Evolutionary conservation across 768 basidiomycete species (phyloP).

Genomic region (Sporobolomyces roseus): DNA sequence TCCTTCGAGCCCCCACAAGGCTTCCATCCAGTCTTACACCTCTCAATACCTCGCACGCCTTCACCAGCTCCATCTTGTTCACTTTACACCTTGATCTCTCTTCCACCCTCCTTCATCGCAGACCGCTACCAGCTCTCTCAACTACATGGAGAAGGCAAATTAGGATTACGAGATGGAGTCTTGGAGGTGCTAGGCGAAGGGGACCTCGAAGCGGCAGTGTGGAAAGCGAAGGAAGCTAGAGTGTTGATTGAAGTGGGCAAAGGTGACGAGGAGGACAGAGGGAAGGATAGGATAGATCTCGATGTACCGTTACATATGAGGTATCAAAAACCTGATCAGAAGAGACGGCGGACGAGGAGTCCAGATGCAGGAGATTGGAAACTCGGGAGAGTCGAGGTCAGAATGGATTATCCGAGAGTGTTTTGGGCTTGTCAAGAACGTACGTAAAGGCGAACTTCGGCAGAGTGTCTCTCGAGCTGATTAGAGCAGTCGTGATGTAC

Average conservation of each 20-base stretch:
- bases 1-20: not conserved
- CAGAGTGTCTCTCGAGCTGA: too few relatives aligned
- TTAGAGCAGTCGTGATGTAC: too few relatives aligned
- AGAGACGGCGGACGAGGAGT: not conserved
- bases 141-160: not conserved
- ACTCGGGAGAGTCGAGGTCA: not conserved
- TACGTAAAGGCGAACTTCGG: too few relatives aligned
- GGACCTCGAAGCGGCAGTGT: not conserved
- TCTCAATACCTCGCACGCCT: not conserved
- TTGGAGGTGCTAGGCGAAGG: not conserved
- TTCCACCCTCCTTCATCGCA: constrained; percentile 1
- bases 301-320: constrained; percentile 6
- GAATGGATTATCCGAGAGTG: not conserved
- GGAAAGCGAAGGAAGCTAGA: not conserved
- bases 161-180: not conserved
- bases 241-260: not conserved
- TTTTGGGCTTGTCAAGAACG: constrained; percentile 8
- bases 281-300: not conserved
- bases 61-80: not conserved
- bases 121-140: constrained; percentile 11
- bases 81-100: not conserved
- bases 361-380: not conserved
- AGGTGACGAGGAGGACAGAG: not conserved
- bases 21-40: constrained; percentile 4
- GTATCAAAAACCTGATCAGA: constrained; percentile 2